A percentile compares a stretch with the other conserved stretches of the same genome.
Conservation (phyloP, 2,329 filamentous ascomycete genomes). For the Xylariaceae sp. region DNA sequence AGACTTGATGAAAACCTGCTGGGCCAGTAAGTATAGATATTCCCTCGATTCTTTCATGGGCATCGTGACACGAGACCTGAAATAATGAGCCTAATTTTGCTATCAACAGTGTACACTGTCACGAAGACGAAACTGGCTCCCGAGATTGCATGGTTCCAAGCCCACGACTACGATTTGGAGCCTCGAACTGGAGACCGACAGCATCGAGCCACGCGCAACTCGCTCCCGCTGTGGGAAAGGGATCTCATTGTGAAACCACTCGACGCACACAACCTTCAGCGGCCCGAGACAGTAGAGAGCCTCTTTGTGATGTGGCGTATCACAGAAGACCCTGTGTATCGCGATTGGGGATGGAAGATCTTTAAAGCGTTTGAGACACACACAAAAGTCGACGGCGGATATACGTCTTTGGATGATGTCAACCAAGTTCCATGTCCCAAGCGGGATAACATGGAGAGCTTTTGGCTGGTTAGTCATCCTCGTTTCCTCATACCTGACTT, state of each 20-base stretch:
- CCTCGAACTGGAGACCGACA: constrained; percentile 46
- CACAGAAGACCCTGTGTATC: constrained; percentile 79
- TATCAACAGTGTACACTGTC: constrained; percentile 67
- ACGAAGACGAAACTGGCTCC: constrained; percentile 82
- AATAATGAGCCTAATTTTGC: not conserved
- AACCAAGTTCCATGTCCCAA: constrained; percentile 18
- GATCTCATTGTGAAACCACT: constrained; percentile 73
- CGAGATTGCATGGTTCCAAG: constrained; percentile 84
- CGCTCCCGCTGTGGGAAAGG: constrained; percentile 60
- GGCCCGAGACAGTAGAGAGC: constrained; percentile 88
- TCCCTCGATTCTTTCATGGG: not conserved
- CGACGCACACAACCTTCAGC: constrained; percentile 85
- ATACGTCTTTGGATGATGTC: constrained; percentile 22
- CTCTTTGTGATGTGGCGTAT: constrained; percentile 98
- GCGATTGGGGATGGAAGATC: constrained; percentile 97
- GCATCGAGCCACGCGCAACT: constrained; percentile 42
- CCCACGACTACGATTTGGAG: constrained; percentile 61
- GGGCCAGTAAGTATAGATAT: constrained; percentile 58
- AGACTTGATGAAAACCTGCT: constrained; percentile 92
- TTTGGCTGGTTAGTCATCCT: constrained; percentile 23
- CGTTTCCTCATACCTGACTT: too few relatives aligned
- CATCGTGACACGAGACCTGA: not conserved
- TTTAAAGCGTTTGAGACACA: constrained; percentile 79
- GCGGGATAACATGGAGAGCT: constrained; percentile 28
- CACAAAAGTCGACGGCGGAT: constrained; percentile 16